A percentile compares a stretch with the other conserved stretches of the same genome.
These are phyloP conservation scores for Coemansia sp. DNA, from an alignment of 192 early-diverging fungal species.

Conservation along the genomic window DNA sequence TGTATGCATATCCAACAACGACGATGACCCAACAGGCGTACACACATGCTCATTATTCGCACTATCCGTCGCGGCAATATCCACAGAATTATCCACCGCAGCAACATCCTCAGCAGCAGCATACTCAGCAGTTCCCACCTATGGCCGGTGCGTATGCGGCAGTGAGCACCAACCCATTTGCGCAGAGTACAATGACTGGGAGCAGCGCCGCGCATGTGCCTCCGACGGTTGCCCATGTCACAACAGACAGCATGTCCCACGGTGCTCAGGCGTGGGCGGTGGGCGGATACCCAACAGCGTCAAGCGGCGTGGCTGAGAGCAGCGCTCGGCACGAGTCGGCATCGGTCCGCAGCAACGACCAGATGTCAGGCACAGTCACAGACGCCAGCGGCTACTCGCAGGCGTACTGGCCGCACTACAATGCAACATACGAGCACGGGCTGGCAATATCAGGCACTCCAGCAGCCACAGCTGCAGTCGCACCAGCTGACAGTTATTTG, in stretches of 20 bases:
- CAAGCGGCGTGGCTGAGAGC: conserved; percentile 9
- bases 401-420: conserved; percentile 16
- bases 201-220: conserved; percentile 7
- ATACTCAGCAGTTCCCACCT: neutral
- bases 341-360: conserved; percentile 41
- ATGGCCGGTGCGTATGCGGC: conserved; percentile 2
- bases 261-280: conserved; percentile 11
- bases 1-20: conserved; percentile 16
- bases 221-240: conserved; percentile 4
- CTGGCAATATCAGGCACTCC: neutral
- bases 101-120: conserved; percentile 14
- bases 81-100: conserved; percentile 14
- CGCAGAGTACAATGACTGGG: conserved; percentile 8
- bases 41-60: conserved; percentile 20
- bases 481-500: conserved; percentile 11
- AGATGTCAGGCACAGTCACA: conserved; percentile 38
- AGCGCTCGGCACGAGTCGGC: conserved; percentile 26
- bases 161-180: conserved; percentile 6
- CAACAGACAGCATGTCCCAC: conserved; percentile 2
- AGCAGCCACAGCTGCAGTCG: conserved; percentile 9
- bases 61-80: conserved; percentile 19
- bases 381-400: conserved; percentile 45
- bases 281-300: conserved; percentile 18
- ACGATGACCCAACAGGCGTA: conserved; percentile 7
- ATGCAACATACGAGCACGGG: neutral